These are phyloP conservation scores for Ceratocystis diversiconidia DNA, from an alignment of 2,329 filamentous ascomycete genomes.

Conservation along the genomic window DNA sequence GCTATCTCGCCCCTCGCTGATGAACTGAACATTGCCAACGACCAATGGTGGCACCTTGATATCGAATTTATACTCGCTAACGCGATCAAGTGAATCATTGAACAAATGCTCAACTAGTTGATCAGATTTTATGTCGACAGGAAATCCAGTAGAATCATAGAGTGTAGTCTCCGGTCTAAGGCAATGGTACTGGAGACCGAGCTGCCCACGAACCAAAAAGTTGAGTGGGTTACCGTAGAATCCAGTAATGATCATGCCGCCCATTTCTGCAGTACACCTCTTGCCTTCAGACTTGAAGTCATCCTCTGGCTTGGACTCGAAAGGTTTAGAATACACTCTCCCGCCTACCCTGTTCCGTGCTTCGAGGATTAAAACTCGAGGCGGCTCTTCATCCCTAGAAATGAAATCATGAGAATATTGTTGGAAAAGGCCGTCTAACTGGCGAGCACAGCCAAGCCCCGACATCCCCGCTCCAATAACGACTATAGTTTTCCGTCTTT, in stretches of 20 bases:
- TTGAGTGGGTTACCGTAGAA: conserved; percentile 96
- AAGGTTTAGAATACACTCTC: conserved; percentile 71
- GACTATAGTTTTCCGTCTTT: conserved; percentile 58
- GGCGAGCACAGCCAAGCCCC: conserved; percentile 79
- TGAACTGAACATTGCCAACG: conserved; percentile 67
- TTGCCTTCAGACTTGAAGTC: conserved; percentile 35
- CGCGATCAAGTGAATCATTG: conserved; percentile 85
- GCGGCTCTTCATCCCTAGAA: conserved; percentile 51
- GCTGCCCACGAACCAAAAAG: conserved; percentile 75
- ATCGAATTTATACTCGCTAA: conserved; percentile 80
- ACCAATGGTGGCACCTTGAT: conserved; percentile 53
- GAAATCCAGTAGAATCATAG: conserved; percentile 67
- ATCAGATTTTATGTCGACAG: conserved; percentile 68
- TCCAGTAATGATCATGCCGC: conserved; percentile 94
- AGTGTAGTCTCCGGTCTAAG: conserved; percentile 71
- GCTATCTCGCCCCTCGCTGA: conserved; percentile 71
- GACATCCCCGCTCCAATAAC: conserved; percentile 91
- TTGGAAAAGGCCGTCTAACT: conserved; percentile 71
- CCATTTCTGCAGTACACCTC: conserved; percentile 81
- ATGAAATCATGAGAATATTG: conserved; percentile 61
- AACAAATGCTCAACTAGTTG: conserved; percentile 79
- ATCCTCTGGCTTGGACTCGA: conserved; percentile 43
- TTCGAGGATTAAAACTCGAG: conserved; percentile 69
- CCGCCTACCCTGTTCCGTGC: conserved; percentile 78
- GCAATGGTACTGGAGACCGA: conserved; percentile 73